Evolutionary conservation across 2,329 filamentous ascomycete genomes (phyloP), one percentile per base, ranked within the genome.

Genomic region (Curvularia sp.): DNA sequence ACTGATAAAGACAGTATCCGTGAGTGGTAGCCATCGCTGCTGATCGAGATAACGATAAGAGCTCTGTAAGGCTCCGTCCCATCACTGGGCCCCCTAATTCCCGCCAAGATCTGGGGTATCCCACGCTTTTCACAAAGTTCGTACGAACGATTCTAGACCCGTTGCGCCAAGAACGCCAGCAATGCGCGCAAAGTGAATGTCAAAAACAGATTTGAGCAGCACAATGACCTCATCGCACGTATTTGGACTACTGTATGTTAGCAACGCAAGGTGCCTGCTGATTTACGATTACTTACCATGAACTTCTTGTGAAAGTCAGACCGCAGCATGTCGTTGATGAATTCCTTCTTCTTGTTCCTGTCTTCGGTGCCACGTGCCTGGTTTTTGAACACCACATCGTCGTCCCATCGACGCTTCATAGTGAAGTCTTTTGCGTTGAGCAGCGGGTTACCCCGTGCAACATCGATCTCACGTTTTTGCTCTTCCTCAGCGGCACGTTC

Each of bases 371-470:
- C 95, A 58, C 95, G 86, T 33, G 94, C 95, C 80, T 99, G 95
- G 78, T 99, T 99, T 83, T 97, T 98, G 81, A 99, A 99, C 2
- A 99, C 93, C 12, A 99, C 95, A 75, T 99, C 95, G 71, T 99
- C 95, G 69, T 99, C 95, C 95, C 95, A 99, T 68, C 93, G 83
- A 67, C 92, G 83, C 84, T 97, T 97, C 72, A 97, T 89, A 58
- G 89, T 93, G 76, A 96, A 98, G 68, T 97, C 93, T 75, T 91
- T 91, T 0, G 84, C 75, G 68, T 98, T 97, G 56, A 99, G 85
- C 51, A 99, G 80, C 39, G 95, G 95, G 76, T 99, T 99, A 6
- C 95, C 95, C 42, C 91, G 82, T 35, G 95, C 94, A 70, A 98
- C 96, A 70, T 97, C 91, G 64, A 88, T 85, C 78, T 97, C 94